Base-by-base conservation (phyloP, 2,329 filamentous ascomycete species). In the Cladosporium sphaerospermum region DNA sequence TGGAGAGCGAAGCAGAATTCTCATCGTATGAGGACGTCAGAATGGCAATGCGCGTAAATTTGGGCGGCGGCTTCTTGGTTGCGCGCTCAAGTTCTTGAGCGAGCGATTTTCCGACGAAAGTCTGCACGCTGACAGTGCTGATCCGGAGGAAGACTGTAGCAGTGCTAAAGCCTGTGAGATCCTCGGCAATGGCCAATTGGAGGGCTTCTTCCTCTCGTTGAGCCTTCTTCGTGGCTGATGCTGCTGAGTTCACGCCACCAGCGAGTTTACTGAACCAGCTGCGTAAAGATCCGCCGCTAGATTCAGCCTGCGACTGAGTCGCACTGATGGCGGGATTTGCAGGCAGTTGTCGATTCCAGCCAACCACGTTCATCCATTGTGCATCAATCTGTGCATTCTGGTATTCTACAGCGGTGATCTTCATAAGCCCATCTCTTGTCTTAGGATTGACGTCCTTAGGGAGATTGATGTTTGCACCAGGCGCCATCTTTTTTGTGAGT, bases 31-130 rank as follows among this genome's bases (percentile, higher is more conserved):
- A 95, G 14, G 92, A 90, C 0, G 91, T 96, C 45, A 99, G 72
- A 33, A 97, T 88, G 6, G 92, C 86, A 23, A 99, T 80, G 48
- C 84, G 88, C 0, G 93, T 95, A 9, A 80, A 80, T 67, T 89
- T 96, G 0, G 93, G 93, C 0, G 95, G 93, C 2, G 91, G 89
- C 65, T 99, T 99, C 72, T 97, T 96, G 1, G 95, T 99, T 13
- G 95, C 93, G 56, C 95, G 83, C 72, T 97, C 90, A 9, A 99
- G 80, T 67, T 99, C 95, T 1, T 84, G 79, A 2, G 89, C 84
- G 62, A 97, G 89, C 37, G 78, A 81, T 31, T 80, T 73, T 16
- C 81, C 76, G 1, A 96, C 84, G 44, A 81, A 87, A 0, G 91
- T 95, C 61, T 83, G 80, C 32, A 97, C 84, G 43, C 82, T 81